phyloP scores from a whole-genome alignment of 768 basidiomycete species.

The Phanerodontia chrysosporium region DNA sequence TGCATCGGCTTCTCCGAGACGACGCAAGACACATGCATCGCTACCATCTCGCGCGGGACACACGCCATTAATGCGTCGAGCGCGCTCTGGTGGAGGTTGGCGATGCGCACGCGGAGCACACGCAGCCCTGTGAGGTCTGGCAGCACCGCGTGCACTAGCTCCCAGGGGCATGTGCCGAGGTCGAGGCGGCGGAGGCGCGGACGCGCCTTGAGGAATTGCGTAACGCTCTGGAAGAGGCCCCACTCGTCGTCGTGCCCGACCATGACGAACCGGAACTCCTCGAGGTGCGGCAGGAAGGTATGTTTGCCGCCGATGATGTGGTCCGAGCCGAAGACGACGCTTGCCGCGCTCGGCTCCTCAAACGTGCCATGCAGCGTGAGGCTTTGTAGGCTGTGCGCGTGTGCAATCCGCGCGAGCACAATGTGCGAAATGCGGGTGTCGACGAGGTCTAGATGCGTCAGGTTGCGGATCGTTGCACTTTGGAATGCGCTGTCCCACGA shows the following conservation, averaged over 20 bases:
- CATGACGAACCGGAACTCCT: conserved; percentile 59
- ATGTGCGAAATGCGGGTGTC: conserved; percentile 64
- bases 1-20: conserved; percentile 49
- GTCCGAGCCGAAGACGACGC: conserved; percentile 58
- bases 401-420: conserved; percentile 59
- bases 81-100: conserved; percentile 38
- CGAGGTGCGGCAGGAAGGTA: conserved; percentile 58
- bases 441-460: conserved; percentile 67
- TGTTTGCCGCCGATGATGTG: conserved; percentile 54
- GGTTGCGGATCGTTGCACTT: conserved; percentile 56
- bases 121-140: conserved; percentile 49
- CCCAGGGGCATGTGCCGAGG: conserved; percentile 64
- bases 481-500: conserved; percentile 67
- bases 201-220: conserved; percentile 48
- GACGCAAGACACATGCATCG: conserved; percentile 48
- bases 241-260: conserved; percentile 59
- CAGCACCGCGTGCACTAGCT: conserved; percentile 47
- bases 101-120: conserved; percentile 55
- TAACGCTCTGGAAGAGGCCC: conserved; percentile 49
- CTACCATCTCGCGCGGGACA: conserved; percentile 40
- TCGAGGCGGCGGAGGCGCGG: conserved; percentile 50
- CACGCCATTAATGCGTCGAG: conserved; percentile 29
- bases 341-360: conserved; percentile 52
- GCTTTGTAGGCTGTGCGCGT: conserved; percentile 56
- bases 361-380: conserved; percentile 66